These are phyloP conservation scores for Juncus effusus DNA, from an alignment of 176 grass and related monocot species.

Conservation along the genomic window DNA sequence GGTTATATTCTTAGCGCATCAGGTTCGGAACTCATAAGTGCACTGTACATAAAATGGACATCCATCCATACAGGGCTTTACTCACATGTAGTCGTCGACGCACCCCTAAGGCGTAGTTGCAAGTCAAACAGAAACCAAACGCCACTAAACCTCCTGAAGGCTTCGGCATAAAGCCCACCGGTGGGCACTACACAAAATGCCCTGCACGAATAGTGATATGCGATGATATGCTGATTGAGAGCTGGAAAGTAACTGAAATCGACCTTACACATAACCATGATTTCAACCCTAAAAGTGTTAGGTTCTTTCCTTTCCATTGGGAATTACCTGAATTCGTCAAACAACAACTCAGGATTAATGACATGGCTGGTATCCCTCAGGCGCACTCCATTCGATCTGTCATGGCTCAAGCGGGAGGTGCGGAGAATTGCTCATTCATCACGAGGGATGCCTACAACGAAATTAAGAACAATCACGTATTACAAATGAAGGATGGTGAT, in stretches of 20 bases:
- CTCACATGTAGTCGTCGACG: conserved; percentile 78
- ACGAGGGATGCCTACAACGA: conserved; percentile 37
- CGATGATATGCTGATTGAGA: too few relatives aligned
- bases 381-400: not conserved
- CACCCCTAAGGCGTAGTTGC: conserved; percentile 42
- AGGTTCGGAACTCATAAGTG: conserved; percentile 69
- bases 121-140: conserved; percentile 25
- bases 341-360: not conserved
- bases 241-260: too few relatives aligned
- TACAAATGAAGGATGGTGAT: too few relatives aligned
- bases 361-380: conserved; percentile 2
- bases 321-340: conserved; percentile 33
- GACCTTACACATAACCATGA: too few relatives aligned
- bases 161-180: conserved; percentile 43
- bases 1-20: conserved; percentile 49
- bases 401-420: conserved; percentile 38
- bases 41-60: conserved; percentile 65
- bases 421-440: conserved; percentile 49
- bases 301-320: conserved; percentile 47
- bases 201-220: too few relatives aligned
- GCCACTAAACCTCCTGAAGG: conserved; percentile 35
- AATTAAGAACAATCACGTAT: too few relatives aligned
- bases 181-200: conserved; percentile 31
- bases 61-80: conserved; percentile 59
- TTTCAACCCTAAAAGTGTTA: too few relatives aligned